phyloP scores from a whole-genome alignment of 2,329 filamentous ascomycete genomes.

The Phaeosphaeriaceae sp. region DNA sequence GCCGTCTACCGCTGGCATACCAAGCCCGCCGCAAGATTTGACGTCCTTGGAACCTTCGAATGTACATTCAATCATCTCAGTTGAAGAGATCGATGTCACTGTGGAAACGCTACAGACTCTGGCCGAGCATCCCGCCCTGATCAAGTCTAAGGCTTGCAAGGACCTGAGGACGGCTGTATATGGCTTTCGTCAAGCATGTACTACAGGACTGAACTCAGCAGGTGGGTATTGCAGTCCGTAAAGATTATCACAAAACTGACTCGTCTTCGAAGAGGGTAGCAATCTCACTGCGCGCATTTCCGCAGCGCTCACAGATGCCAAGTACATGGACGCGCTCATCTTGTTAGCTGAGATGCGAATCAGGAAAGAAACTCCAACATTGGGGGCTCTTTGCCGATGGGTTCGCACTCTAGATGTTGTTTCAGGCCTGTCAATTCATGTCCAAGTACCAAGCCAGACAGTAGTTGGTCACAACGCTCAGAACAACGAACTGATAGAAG shows the following conservation, averaged over 20 bases:
- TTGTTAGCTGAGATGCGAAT: conserved; percentile 74
- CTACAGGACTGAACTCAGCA: conserved; percentile 67
- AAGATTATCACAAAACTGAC: neutral
- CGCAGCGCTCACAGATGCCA: conserved; percentile 68
- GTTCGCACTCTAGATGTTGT: conserved; percentile 74
- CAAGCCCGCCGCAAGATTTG: conserved; percentile 35
- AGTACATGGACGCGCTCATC: conserved; percentile 69
- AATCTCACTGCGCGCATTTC: conserved; percentile 72
- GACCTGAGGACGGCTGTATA: conserved; percentile 71
- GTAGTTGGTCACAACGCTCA: conserved; percentile 51
- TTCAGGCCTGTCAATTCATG: conserved; percentile 66
- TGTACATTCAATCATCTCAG: conserved; percentile 61
- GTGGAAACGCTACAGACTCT: conserved; percentile 68
- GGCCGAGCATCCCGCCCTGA: conserved; percentile 64
- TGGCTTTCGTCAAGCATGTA: conserved; percentile 72
- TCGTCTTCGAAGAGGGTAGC: conserved; percentile 53
- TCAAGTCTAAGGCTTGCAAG: conserved; percentile 72
- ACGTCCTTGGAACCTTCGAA: conserved; percentile 54
- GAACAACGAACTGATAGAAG: conserved; percentile 59
- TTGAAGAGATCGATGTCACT: conserved; percentile 71
- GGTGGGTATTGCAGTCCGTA: conserved; percentile 42
- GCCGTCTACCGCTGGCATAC: conserved; percentile 25
- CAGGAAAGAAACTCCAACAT: conserved; percentile 67
- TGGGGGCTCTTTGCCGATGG: conserved; percentile 74
- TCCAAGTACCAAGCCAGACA: conserved; percentile 48